Evolutionary conservation across 2,329 filamentous ascomycete species (phyloP).

Genomic region (Plectosphaerella cucumerina): DNA sequence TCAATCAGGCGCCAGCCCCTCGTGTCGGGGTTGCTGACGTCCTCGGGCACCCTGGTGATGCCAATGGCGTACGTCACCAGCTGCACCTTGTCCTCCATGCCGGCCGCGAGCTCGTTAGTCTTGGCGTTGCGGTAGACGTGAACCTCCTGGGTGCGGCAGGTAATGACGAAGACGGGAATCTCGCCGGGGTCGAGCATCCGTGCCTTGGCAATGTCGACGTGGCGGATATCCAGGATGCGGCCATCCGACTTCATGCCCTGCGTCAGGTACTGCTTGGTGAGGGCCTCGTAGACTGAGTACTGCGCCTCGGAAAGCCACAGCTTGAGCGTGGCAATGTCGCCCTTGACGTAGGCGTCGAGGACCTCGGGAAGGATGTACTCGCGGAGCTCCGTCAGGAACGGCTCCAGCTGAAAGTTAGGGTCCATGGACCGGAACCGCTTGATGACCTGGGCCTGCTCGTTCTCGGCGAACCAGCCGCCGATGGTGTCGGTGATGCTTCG

Average conservation of each 20-base stretch:
- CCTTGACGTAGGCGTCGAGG: conserved; percentile 96
- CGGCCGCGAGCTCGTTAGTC: conserved; percentile 81
- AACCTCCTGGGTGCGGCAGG: conserved; percentile 93
- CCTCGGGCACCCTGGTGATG: conserved; percentile 87
- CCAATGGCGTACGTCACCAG: conserved; percentile 97
- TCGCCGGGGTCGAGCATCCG: conserved; percentile 81
- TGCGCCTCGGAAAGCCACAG: conserved; percentile 95
- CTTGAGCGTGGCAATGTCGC: conserved; percentile 84
- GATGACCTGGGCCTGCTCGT: conserved; percentile 95
- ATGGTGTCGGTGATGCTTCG: conserved; percentile 91
- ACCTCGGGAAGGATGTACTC: conserved; percentile 98
- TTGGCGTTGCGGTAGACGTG: conserved; percentile 95
- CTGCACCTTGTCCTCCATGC: conserved; percentile 98
- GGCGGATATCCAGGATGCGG: conserved; percentile 88
- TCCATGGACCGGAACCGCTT: conserved; percentile 98
- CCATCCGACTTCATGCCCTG: conserved; percentile 93
- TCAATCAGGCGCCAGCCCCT: conserved; percentile 96
- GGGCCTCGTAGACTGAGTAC: conserved; percentile 93
- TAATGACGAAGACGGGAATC: conserved; percentile 94
- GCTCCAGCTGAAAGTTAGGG: conserved; percentile 88
- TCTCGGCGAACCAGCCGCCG: conserved; percentile 95
- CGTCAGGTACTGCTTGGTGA: conserved; percentile 93
- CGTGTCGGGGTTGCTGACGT: conserved; percentile 95
- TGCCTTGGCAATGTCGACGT: conserved; percentile 82
- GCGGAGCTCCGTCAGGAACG: conserved; percentile 90